Base-by-base conservation (phyloP, 306 rosid genomes). In the Lablab purpureus region DNA sequence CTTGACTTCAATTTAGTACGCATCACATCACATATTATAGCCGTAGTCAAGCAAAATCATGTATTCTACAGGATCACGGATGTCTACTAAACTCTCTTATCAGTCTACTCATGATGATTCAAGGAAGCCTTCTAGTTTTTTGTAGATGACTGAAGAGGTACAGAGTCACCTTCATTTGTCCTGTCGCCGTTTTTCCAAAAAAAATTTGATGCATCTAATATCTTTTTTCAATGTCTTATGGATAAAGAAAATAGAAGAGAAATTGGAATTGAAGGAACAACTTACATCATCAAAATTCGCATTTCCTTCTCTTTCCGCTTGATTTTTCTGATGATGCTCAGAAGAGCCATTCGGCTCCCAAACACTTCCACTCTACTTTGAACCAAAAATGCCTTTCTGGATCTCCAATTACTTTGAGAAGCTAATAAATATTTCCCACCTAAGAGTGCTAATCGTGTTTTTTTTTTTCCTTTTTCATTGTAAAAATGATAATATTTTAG, bases 231-330 rank as follows among this genome's bases (percentile, higher is more conserved):
- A 41, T 17, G 69, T 14, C 55, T 19, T 25, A 59, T 49, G 25
- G 11, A 70, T n/a, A 10, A 10, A 59, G 23, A 14, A 12, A 23
- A 45, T 18, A 36, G 50, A 27, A 40, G 55, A 10, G 60, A 19
- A 41, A 23, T 73, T n/a, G 22, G 7, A 62, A 62, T 14, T 60
- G 67, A 30, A 60, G 67, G 21, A 60, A 60, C 11, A 27, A 56
- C 94, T 69, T 87, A 94, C 98, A 94, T 96, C 98, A 94, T 94
- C 65, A 94, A 94, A 46, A 94, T 85, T 30, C 97, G 93, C 92
- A 94, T 91, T 87, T 94, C 96, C 83, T 91, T 94, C 87, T 94
- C 98, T 66, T 91, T 94, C 88, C 84, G 88, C 77, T 94, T 94
- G 72, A 94, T 94, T 84, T 90, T 91, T 3, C 96, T 82, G 60